phyloP scores from a whole-genome alignment of 345 rosid genomes.

The Turritis glabra region DNA sequence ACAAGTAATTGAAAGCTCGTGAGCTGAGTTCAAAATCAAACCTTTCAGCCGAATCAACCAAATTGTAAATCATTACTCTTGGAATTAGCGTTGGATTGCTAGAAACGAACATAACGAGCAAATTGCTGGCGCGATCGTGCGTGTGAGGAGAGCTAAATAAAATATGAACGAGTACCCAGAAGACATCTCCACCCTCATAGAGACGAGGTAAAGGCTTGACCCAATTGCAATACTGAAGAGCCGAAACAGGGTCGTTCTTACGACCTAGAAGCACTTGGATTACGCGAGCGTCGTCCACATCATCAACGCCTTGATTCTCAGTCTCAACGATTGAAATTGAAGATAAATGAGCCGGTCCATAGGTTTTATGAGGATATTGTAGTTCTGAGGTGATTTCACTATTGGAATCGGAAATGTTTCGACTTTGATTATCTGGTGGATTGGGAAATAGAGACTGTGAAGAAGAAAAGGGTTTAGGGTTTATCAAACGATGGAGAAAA shows the following conservation, averaged over 20 bases:
- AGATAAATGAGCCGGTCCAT: background rate
- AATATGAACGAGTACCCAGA: constrained; percentile 55
- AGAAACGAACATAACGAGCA: constrained; percentile 43
- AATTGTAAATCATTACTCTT: constrained; percentile 38
- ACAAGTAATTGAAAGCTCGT: constrained; percentile 51
- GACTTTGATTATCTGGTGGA: background rate
- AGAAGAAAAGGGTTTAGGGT: constrained; percentile 43
- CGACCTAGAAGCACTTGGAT: constrained; percentile 48
- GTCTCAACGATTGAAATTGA: background rate
- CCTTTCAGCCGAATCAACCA: constrained; percentile 43
- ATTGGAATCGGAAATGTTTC: background rate
- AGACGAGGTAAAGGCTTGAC: constrained; percentile 39
- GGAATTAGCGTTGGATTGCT: constrained; percentile 44
- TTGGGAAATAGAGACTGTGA: constrained; percentile 39
- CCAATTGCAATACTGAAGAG: constrained; percentile 45
- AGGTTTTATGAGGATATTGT: background rate
- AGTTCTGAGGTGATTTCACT: constrained; percentile 19
- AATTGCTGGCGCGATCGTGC: constrained; percentile 30
- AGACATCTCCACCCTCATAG: constrained; percentile 45
- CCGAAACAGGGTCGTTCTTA: constrained; percentile 46
- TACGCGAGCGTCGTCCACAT: constrained; percentile 36
- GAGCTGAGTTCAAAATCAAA: constrained; percentile 44
- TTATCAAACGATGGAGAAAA: background rate
- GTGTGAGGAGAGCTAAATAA: constrained; percentile 39
- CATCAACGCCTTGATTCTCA: background rate